Conservation (phyloP, 192 early-diverging fungal genomes). For the Coemansia sp. region DNA sequence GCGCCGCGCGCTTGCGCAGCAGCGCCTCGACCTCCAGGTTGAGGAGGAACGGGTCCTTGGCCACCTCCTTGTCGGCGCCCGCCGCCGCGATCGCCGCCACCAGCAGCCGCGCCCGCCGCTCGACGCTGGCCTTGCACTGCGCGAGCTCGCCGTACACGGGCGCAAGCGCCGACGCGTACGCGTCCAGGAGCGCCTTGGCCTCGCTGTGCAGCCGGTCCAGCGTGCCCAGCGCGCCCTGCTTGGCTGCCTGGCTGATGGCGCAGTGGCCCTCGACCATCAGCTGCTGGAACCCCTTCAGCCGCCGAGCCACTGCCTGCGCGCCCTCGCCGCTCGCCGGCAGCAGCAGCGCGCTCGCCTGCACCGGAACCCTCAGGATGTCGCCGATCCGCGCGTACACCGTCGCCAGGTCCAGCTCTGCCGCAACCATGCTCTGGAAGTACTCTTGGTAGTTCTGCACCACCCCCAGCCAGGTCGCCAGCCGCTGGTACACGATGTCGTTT, state of each 20-base stretch:
- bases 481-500: slow-evolving; percentile 46
- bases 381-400: slow-evolving; percentile 55
- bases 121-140: slow-evolving; percentile 17
- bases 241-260: slow-evolving; percentile 32
- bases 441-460: slow-evolving; percentile 44
- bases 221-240: slow-evolving; percentile 17
- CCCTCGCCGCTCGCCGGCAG: slow-evolving; percentile 24
- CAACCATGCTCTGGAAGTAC: slow-evolving; percentile 52
- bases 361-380: slow-evolving; percentile 44
- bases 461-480: slow-evolving; percentile 42
- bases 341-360: slow-evolving; percentile 32
- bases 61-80: slow-evolving; percentile 6
- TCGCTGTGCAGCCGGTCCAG: slow-evolving; percentile 18
- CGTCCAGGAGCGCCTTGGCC: too few relatives aligned
- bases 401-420: slow-evolving; percentile 51
- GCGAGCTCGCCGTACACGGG: slow-evolving; percentile 20
- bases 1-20: slow-evolving; percentile 40
- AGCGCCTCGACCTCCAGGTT: slow-evolving; percentile 49
- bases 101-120: slow-evolving; percentile 22
- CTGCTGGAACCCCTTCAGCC: slow-evolving; percentile 49
- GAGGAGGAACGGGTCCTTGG: slow-evolving; percentile 53
- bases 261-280: slow-evolving; percentile 50
- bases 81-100: slow-evolving; percentile 20
- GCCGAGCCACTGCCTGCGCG: slow-evolving; percentile 24
- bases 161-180: slow-evolving; percentile 24